These are phyloP conservation scores for Cutaneotrichosporon sp. DNA, from an alignment of 1,284 basidiomycete genomes.

Conservation along the genomic window DNA sequence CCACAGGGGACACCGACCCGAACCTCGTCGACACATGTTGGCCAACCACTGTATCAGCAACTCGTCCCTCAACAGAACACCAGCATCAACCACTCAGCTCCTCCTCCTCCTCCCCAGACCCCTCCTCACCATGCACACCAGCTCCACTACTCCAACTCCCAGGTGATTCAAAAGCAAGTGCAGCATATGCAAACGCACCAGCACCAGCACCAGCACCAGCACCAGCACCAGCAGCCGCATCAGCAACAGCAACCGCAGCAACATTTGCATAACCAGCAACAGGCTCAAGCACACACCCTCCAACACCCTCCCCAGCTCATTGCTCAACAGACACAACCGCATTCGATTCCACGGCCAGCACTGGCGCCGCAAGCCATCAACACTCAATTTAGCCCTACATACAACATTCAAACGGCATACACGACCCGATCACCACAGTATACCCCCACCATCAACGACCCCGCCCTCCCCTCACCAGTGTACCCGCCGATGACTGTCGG, in stretches of 20 bases:
- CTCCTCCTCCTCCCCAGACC: not conserved
- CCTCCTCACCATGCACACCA: conserved; percentile 11
- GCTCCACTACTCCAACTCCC: conserved; percentile 4
- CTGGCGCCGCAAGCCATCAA: not conserved
- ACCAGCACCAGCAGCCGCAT: conserved; percentile 21
- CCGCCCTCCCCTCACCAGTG: conserved; percentile 17
- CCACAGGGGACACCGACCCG: conserved; percentile 10
- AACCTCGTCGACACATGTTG: not conserved
- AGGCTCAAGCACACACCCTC: conserved; percentile 13
- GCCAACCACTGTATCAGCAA: conserved; percentile 13
- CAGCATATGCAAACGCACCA: conserved; percentile 11
- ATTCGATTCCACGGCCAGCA: not conserved
- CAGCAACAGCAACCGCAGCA: conserved; percentile 19
- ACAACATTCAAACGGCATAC: conserved; percentile 13
- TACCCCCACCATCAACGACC: conserved; percentile 19
- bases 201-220: conserved; percentile 24
- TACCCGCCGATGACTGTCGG: conserved; percentile 13
- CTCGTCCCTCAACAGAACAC: conserved; percentile 1
- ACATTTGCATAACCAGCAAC: conserved; percentile 14
- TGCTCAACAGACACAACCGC: conserved; percentile 10
- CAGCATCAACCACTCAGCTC: not conserved
- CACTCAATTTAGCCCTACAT: conserved; percentile 9
- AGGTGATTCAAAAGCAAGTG: not conserved
- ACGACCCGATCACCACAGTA: conserved; percentile 20
- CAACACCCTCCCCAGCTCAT: conserved; percentile 13